Percentiles rank a stretch among this genome's conserved stretches.
These are phyloP conservation scores for Aquilaria sinensis DNA, from an alignment of 345 rosid species.

Conservation along the genomic window DNA sequence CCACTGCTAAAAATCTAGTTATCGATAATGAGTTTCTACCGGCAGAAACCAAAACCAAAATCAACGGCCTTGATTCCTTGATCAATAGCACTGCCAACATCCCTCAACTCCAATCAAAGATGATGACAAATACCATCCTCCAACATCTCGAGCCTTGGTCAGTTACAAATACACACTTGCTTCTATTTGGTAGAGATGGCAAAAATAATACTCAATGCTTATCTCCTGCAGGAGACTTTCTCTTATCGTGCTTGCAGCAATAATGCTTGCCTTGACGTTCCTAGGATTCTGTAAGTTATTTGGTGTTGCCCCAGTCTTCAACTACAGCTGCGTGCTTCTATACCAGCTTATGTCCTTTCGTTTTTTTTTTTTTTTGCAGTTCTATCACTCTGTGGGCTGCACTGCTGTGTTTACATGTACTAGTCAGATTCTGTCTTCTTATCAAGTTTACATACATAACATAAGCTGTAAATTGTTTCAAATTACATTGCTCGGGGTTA, in stretches of 20 bases:
- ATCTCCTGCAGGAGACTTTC: slow-evolving; percentile 31
- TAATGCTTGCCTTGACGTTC: slow-evolving; percentile 36
- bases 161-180: slow-evolving; percentile 1
- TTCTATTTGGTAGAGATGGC: too few species aligned
- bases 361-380: slow-evolving; percentile 19
- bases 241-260: slow-evolving; percentile 27
- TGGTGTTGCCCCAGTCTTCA: too few species aligned
- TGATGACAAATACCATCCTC: neutral
- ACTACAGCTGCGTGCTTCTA: too few species aligned
- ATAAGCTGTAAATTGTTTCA: too few species aligned
- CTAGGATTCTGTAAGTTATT: slow-evolving; percentile 45
- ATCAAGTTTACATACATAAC: neutral
- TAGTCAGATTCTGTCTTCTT: neutral
- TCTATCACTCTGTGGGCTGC: slow-evolving; percentile 38
- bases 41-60: slow-evolving; percentile 21
- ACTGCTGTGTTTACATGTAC: slow-evolving; percentile 40
- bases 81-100: slow-evolving; percentile 11
- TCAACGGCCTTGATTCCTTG: slow-evolving; percentile 25
- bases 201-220: too few species aligned
- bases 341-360: neutral
- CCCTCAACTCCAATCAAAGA: slow-evolving; percentile 12
- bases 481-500: neutral
- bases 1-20: slow-evolving; percentile 28
- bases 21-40: slow-evolving; percentile 30
- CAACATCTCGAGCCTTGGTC: slow-evolving; percentile 29